Base-by-base conservation (phyloP, 768 basidiomycete species). In the Podaxis pistillaris region DNA sequence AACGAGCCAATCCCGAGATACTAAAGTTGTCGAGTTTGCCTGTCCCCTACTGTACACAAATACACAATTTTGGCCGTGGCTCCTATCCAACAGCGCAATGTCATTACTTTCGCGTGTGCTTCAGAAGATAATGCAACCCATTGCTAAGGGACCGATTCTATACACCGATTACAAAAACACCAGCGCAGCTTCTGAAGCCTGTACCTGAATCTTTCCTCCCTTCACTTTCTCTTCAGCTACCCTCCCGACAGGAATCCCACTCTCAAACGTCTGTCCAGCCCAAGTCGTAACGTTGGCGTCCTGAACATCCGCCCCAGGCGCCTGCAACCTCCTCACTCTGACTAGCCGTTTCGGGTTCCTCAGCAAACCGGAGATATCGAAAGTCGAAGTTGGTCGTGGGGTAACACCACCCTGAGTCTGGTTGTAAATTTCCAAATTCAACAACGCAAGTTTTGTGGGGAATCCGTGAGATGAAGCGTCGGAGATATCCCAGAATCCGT, bases 391-490 rank as follows among this genome's bases (percentile, higher is more conserved):
- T 11, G 83, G 82, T 5, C 82, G 76, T n/a, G 74, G 66, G 8
- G 28, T 58, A 1, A 30, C 41, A 2, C 71, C 74, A 0, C 69
- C 66, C 30, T 79, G 75, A 0, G 81, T 84, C 44, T 79, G 74
- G 61, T 84, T 84, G 71, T 77, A 84, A 15, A 84, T 81, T 62
- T 84, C 72, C 47, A 84, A 67, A 60, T 84, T 84, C 22, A 84
- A 69, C 4, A 84, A 72, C 0, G 79, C 82, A 4, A 84, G 68
- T 67, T 83, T 84, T 17, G 74, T 65, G 0, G 82, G 81, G 61
- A 75, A 78, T 5, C 68, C 56, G n/a, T 69, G 65, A 1, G 69
- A 68, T 15, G 68, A 66, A 9, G 74, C 62, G 26, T 54, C 55
- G 7, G 62, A 63, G 33, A 70, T 69, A 49, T 79, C 79, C 82